Percentiles rank a stretch among this genome's conserved stretches.
Evolutionary conservation across 208 protist species (phyloP).

Genomic region (Angomonas deanei): DNA sequence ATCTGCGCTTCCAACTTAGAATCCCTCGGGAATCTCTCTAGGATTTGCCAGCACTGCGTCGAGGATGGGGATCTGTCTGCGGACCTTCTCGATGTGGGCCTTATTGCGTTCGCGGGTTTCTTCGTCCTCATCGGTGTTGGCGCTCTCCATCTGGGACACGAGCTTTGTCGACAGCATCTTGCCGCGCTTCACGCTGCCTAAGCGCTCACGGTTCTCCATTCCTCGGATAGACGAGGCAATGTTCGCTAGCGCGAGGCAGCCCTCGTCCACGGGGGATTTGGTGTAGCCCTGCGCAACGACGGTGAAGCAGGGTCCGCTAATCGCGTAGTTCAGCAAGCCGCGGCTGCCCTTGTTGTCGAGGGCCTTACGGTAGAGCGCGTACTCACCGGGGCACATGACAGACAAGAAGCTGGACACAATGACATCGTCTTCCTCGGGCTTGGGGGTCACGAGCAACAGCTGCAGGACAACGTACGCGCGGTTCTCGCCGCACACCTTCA

Average conservation of each 20-base stretch:
- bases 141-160: conserved; percentile 8
- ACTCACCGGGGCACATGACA: conserved; percentile 19
- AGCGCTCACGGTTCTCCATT: conserved; percentile 16
- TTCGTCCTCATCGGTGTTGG: conserved; percentile 22
- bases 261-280: conserved; percentile 24
- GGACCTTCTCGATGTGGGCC: too few relatives aligned
- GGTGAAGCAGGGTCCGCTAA: conserved; percentile 21
- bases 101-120: too few relatives aligned
- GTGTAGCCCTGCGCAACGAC: conserved; percentile 16
- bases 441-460: conserved; percentile 22
- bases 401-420: conserved; percentile 33
- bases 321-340: conserved; percentile 12
- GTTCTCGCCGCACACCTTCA: conserved; percentile 29
- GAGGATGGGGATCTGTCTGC: too few relatives aligned
- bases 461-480: conserved; percentile 37
- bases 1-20: too few relatives aligned
- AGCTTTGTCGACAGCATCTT: conserved; percentile 17
- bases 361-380: conserved; percentile 23
- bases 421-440: conserved; percentile 32
- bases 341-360: background rate
- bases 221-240: conserved; percentile 16
- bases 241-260: conserved; percentile 21
- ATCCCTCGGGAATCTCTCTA: too few relatives aligned
- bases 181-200: conserved; percentile 28
- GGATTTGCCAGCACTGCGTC: too few relatives aligned